These are phyloP conservation scores for Chlorella sp. DNA, from an alignment of 139 green algal species.

Conservation along the genomic window DNA sequence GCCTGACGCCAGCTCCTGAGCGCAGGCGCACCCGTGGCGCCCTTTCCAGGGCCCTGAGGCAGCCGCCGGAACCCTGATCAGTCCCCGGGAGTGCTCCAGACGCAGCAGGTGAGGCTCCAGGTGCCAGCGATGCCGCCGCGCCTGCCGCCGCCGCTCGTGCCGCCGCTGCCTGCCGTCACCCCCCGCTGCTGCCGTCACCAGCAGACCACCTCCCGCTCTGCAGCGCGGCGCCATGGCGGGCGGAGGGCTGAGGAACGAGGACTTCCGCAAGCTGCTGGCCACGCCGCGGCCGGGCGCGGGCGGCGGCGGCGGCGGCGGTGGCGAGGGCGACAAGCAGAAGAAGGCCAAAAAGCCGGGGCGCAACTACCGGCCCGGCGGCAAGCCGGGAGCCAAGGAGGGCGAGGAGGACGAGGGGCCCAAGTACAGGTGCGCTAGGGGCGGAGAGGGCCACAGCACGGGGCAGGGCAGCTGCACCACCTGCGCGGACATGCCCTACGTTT, in stretches of 20 bases:
- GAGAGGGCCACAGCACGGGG: no score
- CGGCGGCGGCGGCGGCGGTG: background rate
- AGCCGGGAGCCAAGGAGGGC: slow-evolving; percentile 2
- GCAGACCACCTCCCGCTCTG: no score
- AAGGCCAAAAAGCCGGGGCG: slow-evolving; percentile 30
- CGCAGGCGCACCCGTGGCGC: no score
- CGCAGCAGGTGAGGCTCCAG: background rate
- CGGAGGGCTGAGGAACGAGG: slow-evolving; percentile 36
- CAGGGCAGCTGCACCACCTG: no score
- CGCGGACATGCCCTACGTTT: no score
- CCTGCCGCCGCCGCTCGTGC: background rate
- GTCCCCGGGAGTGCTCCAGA: background rate
- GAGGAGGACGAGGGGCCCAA: background rate
- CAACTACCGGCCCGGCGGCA: background rate
- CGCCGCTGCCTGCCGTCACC: background rate
- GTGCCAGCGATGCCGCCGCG: no score
- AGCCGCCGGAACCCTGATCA: background rate
- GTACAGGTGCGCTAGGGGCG: slow-evolving; percentile 1
- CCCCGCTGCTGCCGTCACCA: background rate
- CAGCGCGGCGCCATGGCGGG: background rate
- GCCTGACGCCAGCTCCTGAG: no score
- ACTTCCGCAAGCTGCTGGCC: slow-evolving; percentile 44
- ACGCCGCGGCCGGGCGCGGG: slow-evolving; percentile 13
- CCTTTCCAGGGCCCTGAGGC: no score
- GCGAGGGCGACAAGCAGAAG: slow-evolving; percentile 24